Conservation (phyloP, 331 rosid species). For the Malus hybrid region DNA sequence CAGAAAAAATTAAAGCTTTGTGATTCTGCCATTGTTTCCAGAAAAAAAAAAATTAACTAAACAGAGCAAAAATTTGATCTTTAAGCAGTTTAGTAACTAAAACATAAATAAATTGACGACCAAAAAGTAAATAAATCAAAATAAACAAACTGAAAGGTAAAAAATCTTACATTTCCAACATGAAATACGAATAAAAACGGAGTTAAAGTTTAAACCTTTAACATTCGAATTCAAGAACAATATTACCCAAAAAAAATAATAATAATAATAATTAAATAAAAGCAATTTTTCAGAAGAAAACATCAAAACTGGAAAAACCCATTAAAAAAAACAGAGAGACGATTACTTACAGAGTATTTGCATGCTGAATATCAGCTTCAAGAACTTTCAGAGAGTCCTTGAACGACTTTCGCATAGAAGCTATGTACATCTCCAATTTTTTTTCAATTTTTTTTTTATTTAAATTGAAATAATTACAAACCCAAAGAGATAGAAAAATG, state of each 20-base stretch:
- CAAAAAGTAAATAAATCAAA: not conserved
- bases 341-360: conserved; percentile 74
- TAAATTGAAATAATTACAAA: not conserved
- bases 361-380: conserved; percentile 99
- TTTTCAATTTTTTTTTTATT: too few species aligned
- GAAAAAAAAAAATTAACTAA: too few species aligned
- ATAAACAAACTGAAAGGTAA: conserved; percentile 3
- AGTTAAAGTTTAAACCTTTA: not conserved
- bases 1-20: too few species aligned
- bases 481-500: not conserved
- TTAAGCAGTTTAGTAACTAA: not conserved
- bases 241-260: too few species aligned
- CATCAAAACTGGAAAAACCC: not conserved
- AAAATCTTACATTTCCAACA: not conserved
- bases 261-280: too few species aligned
- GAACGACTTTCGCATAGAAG: conserved; percentile 93
- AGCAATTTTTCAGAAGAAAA: not conserved
- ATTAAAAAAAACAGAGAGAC: not conserved
- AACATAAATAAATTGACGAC: not conserved
- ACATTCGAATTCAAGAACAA: not conserved
- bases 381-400: conserved; percentile 93
- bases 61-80: not conserved
- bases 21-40: too few species aligned
- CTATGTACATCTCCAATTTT: conserved; percentile 48
- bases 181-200: not conserved